These are phyloP conservation scores for Xylaria sp. DNA, from an alignment of 2,329 filamentous ascomycete genomes.

Conservation along the genomic window DNA sequence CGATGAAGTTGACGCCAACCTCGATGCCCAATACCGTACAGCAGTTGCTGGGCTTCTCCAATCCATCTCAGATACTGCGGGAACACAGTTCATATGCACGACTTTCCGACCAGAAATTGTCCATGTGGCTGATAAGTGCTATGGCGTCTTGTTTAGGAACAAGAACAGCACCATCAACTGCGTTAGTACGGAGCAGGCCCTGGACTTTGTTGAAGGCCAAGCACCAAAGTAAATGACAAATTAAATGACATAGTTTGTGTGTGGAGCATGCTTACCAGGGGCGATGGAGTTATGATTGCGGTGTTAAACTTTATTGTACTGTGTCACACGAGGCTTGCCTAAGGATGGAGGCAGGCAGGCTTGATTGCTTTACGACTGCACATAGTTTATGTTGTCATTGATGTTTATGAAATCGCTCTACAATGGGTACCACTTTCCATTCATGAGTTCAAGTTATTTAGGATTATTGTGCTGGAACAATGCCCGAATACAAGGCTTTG, in stretches of 20 bases:
- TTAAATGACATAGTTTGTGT: slow-evolving; percentile 35
- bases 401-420: slow-evolving; percentile 21
- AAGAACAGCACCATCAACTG: slow-evolving; percentile 96
- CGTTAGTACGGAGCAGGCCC: slow-evolving; percentile 84
- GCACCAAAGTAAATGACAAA: slow-evolving; percentile 51
- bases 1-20: slow-evolving; percentile 97
- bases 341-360: slow-evolving; percentile 24
- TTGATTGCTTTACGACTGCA: slow-evolving; percentile 22
- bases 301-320: slow-evolving; percentile 29
- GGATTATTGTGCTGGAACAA: slow-evolving; percentile 1
- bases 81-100: slow-evolving; percentile 93
- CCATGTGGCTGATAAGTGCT: slow-evolving; percentile 94
- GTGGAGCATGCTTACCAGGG: slow-evolving; percentile 27
- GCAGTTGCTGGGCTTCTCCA: slow-evolving; percentile 91
- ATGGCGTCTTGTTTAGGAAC: slow-evolving; percentile 92
- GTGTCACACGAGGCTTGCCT: slow-evolving; percentile 16
- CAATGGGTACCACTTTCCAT: background rate
- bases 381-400: slow-evolving; percentile 29
- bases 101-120: slow-evolving; percentile 98
- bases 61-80: slow-evolving; percentile 75
- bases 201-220: slow-evolving; percentile 95
- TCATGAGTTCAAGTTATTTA: background rate
- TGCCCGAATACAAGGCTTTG: background rate
- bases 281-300: slow-evolving; percentile 35
- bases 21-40: slow-evolving; percentile 97